phyloP scores from a whole-genome alignment of 2,329 filamentous ascomycete genomes.

The Onygena corvina region DNA sequence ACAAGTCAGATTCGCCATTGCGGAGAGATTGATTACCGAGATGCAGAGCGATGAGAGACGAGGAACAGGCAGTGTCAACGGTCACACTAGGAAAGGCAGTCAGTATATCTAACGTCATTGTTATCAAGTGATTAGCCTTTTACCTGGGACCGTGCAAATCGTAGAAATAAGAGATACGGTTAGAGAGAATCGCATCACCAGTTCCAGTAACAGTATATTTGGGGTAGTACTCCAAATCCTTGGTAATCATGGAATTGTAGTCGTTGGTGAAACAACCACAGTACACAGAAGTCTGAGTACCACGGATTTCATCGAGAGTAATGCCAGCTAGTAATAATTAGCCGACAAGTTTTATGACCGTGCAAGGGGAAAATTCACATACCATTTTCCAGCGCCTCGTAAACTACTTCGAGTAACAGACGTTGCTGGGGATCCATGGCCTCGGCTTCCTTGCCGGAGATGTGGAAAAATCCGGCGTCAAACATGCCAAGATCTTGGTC shows the following conservation, averaged over 20 bases:
- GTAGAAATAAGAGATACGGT: constrained; percentile 21
- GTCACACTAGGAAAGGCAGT: constrained; percentile 14
- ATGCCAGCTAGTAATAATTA: constrained; percentile 15
- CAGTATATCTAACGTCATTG: not conserved
- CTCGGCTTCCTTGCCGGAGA: constrained; percentile 19
- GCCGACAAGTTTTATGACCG: not conserved
- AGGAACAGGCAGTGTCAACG: constrained; percentile 23
- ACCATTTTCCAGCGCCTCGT: constrained; percentile 21
- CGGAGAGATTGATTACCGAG: constrained; percentile 17
- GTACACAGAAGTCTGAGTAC: constrained; percentile 26
- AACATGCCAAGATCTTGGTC: constrained; percentile 21
- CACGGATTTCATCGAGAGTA: constrained; percentile 20
- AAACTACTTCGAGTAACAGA: constrained; percentile 22
- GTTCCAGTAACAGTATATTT: constrained; percentile 21
- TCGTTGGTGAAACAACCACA: constrained; percentile 24
- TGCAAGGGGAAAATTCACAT: not conserved
- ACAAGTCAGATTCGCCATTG: constrained; percentile 15
- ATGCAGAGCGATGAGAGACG: constrained; percentile 20
- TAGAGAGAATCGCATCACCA: constrained; percentile 22
- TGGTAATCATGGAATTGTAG: constrained; percentile 19
- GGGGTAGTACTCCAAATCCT: constrained; percentile 20
- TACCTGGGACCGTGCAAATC: constrained; percentile 22
- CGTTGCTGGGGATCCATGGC: constrained; percentile 27
- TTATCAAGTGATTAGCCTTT: not conserved
- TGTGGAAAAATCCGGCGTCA: constrained; percentile 25